Evolutionary conservation across 345 rosid species (phyloP), one percentile per base, ranked within the genome.

Genomic region (rapeseed (Brassica napus)): DNA sequence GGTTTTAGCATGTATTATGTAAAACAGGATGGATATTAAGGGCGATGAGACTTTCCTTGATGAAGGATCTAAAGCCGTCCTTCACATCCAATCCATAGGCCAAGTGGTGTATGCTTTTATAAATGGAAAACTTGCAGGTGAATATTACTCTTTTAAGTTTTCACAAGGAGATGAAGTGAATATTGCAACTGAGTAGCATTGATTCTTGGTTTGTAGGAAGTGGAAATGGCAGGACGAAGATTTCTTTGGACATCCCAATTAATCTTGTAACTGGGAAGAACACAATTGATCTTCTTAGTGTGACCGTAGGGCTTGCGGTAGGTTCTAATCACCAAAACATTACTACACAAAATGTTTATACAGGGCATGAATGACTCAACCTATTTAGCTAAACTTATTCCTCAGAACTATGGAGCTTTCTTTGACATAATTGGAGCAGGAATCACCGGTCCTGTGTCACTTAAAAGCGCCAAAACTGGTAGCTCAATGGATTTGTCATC

Each of bases 291-390:
- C 91, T 95, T 72, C 86, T 95, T 72, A 87, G 99, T 86, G 83
- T 92, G 82, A 92, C 99, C 1, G 98, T 93, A 16, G 99, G 98
- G 76, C 99, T 95, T 79, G 91, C 87, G 94, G 97, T 94, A 69
- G 1, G 80, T 68, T 69, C 77, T 49, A 67, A 15, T 23, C 44
- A 67, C 55, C 39, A 44, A 60, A 47, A 60, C 34, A 39, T 16
- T 47, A 68, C 47, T 31, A 11, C 59, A 68, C 30, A 69, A 9
- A 15, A 42, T 60, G 68, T 66, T 65, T 30, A 26, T 58, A 64
- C 3, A 44, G 65, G 28, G 23, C 39, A 78, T 1, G 8, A 58
- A 30, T 64, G 24, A 71, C 69, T 67, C 24, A 49, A 67, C 65
- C 23, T n/a, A n/a, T 14, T 65, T 18, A 31, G 18, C 24, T 9